Evolutionary conservation across 345 rosid species (phyloP).

Genomic region (Eucalyptus camaldulensis): DNA sequence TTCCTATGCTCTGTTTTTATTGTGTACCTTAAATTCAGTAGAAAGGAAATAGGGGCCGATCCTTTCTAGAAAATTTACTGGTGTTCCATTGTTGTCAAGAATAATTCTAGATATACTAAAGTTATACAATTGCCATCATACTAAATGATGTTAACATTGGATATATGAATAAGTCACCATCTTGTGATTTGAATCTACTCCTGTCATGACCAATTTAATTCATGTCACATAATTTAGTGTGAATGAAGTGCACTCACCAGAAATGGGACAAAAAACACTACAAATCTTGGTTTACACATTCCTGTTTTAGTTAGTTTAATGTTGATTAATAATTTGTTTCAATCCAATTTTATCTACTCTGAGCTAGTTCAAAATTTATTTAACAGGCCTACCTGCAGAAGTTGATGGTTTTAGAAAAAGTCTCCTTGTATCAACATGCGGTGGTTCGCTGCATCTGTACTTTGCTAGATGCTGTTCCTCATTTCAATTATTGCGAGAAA

Average conservation of each 20-base stretch:
- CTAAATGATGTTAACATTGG: no score
- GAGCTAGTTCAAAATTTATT: not conserved
- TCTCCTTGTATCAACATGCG: slow-evolving; percentile 46
- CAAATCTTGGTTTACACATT: not conserved
- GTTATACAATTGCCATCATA: no score
- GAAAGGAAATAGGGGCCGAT: no score
- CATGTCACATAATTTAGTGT: not conserved
- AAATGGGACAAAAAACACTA: not conserved
- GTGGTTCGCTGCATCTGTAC: slow-evolving; percentile 64
- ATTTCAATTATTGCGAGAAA: slow-evolving; percentile 77
- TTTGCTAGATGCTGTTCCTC: slow-evolving; percentile 79
- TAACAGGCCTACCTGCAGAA: slow-evolving; percentile 68
- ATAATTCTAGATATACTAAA: no score
- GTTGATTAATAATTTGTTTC: not conserved
- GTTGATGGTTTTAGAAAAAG: slow-evolving; percentile 44
- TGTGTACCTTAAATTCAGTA: no score
- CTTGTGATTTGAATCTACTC: no score
- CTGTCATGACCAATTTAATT: no score
- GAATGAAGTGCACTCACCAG: not conserved
- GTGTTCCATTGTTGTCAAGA: no score
- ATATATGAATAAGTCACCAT: no score
- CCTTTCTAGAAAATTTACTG: no score
- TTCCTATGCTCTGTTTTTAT: no score
- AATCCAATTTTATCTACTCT: not conserved
- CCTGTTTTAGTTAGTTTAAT: not conserved